Conservation (phyloP, 2,329 filamentous ascomycete genomes). For the Microascus cirrosus region DNA sequence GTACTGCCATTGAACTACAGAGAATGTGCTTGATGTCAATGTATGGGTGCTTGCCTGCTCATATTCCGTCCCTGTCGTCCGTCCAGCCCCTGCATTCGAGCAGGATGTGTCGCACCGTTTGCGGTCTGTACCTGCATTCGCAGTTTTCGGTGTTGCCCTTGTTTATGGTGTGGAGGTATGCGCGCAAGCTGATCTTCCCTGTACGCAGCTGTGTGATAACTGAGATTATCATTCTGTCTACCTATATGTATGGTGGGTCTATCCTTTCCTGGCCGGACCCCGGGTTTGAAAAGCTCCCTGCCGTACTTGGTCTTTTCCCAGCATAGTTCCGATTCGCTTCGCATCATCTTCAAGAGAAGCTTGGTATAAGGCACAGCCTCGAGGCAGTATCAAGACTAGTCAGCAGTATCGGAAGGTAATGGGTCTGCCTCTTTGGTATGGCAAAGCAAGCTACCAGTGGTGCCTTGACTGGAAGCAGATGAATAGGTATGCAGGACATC, state of each 20-base stretch:
- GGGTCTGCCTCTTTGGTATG: constrained; percentile 9
- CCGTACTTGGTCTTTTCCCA: constrained; percentile 6
- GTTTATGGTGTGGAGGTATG: constrained; percentile 8
- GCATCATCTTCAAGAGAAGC: no score
- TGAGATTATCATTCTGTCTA: constrained; percentile 13
- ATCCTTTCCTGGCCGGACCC: constrained; percentile 5
- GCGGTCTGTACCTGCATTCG: constrained; percentile 13
- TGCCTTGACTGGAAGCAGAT: constrained; percentile 11
- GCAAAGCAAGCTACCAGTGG: constrained; percentile 9
- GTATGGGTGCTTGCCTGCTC: no score
- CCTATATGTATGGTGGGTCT: constrained; percentile 7
- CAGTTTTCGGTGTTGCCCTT: constrained; percentile 16
- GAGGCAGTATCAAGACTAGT: constrained; percentile 9
- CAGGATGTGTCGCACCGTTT: constrained; percentile 17
- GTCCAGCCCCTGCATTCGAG: constrained; percentile 17
- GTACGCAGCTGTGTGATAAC: constrained; percentile 15
- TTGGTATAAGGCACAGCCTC: constrained; percentile 10
- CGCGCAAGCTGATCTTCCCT: constrained; percentile 14
- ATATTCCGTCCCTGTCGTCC: constrained; percentile 14
- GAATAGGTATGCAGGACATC: constrained; percentile 6
- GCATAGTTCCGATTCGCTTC: constrained; percentile 6
- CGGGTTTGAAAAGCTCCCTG: constrained; percentile 7
- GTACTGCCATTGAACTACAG: constrained; percentile 18
- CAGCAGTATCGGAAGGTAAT: constrained; percentile 12
- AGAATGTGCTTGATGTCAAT: no score